phyloP scores from a whole-genome alignment of 228 moss, liverwort and hornwort species.

The Sphagnum magellanicum region DNA sequence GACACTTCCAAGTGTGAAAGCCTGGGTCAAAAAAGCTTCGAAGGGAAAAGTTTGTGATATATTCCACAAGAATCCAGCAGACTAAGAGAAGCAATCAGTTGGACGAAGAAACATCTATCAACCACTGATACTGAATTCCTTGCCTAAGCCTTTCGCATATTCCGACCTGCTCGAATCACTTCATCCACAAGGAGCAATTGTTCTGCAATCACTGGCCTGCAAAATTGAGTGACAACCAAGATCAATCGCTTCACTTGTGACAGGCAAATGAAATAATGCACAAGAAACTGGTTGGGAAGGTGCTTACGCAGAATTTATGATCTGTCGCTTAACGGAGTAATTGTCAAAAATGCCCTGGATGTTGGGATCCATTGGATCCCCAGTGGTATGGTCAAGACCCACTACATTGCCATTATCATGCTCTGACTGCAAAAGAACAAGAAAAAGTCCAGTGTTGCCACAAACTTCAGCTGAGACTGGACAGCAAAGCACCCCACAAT shows the following conservation, averaged over 20 bases:
- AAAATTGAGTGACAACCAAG: background rate
- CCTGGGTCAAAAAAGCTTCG: too few species aligned
- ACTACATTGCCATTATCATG: slow-evolving; percentile 87
- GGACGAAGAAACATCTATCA: too few species aligned
- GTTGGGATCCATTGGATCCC: slow-evolving; percentile 81
- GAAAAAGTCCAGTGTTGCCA: too few species aligned
- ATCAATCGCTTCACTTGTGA: background rate
- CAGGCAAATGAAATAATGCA: background rate
- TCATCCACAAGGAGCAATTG: slow-evolving; percentile 96
- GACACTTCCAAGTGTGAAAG: too few species aligned
- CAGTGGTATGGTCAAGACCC: slow-evolving; percentile 80
- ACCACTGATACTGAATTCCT: background rate
- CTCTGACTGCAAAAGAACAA: slow-evolving; percentile 39
- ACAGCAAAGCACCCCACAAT: too few species aligned
- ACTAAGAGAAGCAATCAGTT: too few species aligned
- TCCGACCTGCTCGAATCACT: slow-evolving; percentile 95
- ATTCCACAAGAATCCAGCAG: too few species aligned
- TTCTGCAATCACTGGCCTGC: slow-evolving; percentile 80
- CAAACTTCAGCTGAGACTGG: too few species aligned
- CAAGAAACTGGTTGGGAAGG: background rate
- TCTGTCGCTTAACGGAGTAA: slow-evolving; percentile 91
- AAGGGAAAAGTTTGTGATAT: too few species aligned
- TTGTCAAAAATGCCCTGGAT: slow-evolving; percentile 87
- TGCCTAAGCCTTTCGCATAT: slow-evolving; percentile 73
- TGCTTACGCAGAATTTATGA: slow-evolving; percentile 69